These are phyloP conservation scores for Psidium friedrichsthalianum DNA, from an alignment of 345 rosid genomes.

Conservation along the genomic window DNA sequence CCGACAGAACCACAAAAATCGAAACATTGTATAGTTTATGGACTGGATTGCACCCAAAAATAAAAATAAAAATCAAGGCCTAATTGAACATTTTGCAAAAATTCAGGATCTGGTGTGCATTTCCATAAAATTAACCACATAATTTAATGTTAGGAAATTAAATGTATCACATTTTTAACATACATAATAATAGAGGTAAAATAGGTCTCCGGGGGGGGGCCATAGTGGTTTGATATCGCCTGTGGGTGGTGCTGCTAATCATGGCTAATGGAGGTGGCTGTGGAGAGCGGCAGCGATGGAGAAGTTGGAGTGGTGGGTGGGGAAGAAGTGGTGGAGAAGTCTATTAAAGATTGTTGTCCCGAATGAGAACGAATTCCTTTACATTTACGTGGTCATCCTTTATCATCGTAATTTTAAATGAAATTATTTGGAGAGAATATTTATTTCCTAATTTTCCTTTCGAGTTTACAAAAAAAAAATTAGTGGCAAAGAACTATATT, in stretches of 20 bases:
- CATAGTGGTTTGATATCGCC: neutral
- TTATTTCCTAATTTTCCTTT: too few species aligned
- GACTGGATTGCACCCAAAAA: neutral
- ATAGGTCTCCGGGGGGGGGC: accelerated
- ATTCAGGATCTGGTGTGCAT: neutral
- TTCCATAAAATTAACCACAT: neutral
- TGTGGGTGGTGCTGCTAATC: neutral
- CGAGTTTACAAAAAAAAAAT: neutral
- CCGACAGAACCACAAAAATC: neutral
- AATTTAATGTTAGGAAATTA: neutral
- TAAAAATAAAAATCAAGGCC: neutral
- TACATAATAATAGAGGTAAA: neutral
- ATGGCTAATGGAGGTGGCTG: neutral
- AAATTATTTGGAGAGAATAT: too few species aligned
- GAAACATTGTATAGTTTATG: neutral
- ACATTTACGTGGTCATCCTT: too few species aligned
- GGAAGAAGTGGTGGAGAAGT: neutral
- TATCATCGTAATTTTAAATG: too few species aligned
- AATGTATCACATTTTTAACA: neutral
- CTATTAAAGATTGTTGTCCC: too few species aligned
- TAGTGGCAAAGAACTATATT: neutral
- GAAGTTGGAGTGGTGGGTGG: neutral
- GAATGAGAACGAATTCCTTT: too few species aligned
- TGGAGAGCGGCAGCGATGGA: neutral
- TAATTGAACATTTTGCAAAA: neutral